These are phyloP conservation scores for Camillea tinctor DNA, from an alignment of 2,329 filamentous ascomycete species.

Conservation along the genomic window DNA sequence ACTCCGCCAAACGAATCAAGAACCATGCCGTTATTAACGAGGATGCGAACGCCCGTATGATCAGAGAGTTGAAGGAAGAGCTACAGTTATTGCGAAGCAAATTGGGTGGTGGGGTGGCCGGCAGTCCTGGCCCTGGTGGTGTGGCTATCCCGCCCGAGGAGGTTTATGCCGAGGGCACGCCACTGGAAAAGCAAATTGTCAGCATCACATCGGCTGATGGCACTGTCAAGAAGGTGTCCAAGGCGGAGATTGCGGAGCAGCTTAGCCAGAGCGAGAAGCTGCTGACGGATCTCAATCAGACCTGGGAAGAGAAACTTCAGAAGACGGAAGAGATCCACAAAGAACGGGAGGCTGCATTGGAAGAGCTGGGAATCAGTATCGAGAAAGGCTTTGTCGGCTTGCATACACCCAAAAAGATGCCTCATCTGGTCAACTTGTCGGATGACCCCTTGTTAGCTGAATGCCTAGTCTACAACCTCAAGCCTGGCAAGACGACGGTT, in stretches of 20 bases:
- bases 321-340: conserved; percentile 98
- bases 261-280: conserved; percentile 95
- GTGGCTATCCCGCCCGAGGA: conserved; percentile 63
- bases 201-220: conserved; percentile 88
- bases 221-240: conserved; percentile 89
- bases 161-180: conserved; percentile 88
- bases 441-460: conserved; percentile 90
- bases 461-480: conserved; percentile 96
- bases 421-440: conserved; percentile 96
- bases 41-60: conserved; percentile 98
- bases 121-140: conserved; percentile 47
- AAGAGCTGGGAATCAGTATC: conserved; percentile 97
- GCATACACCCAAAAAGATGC: conserved; percentile 98
- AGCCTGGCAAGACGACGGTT: conserved; percentile 90
- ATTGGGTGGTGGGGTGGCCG: conserved; percentile 58
- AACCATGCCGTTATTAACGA: conserved; percentile 99
- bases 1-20: conserved; percentile 98
- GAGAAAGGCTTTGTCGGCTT: conserved; percentile 97
- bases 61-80: conserved; percentile 95
- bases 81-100: conserved; percentile 83
- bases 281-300: conserved; percentile 93
- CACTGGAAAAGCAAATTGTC: conserved; percentile 92
- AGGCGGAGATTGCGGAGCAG: conserved; percentile 97
- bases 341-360: conserved; percentile 88
- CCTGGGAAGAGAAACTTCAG: conserved; percentile 93